Evolutionary conservation across 345 rosid species (phyloP), one percentile per base, ranked within the genome.

Genomic region (Citrus maxima): DNA sequence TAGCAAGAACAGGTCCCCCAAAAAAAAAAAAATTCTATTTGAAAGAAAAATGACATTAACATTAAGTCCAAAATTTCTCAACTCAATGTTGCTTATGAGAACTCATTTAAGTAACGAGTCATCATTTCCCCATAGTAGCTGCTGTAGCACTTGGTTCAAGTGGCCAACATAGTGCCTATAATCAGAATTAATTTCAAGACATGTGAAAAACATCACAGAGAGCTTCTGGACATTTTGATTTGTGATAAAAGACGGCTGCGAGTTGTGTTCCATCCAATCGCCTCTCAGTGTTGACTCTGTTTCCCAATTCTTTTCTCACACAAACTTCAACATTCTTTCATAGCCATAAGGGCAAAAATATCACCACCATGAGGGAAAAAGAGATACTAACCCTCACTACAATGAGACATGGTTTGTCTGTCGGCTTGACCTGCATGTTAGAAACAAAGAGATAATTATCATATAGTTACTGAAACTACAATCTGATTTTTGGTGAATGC

Each of bases 401-500:
- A 76, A 92, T 84, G 81, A 86, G 95, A 80, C 93, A 87, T 73
- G 90, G 90, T 65, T 88, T 89, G 79, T 85, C 88, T 0, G 82
- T 71, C 40, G 82, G 86, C 78, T 90, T 90, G 82, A 87, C 85
- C 99, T 95, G 91, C 86, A 84, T 4, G 22, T 27, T 61, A 70
- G 79, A 87, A 77, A 64, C 51, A 86, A 67, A 14, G 51, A 68
- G 70, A 83, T 78, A 22, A 55, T 67, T 63, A 70, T 72, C 34
- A 72, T 21, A 58, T 24, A 19, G 5, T 62, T 6, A 25, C 67
- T 34, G 40, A 19, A 37, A 38, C 59, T 37, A 55, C 51, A 22
- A 40, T 59, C 16, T 55, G 3, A 46, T 38, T 56, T 27, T 49
- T 16, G 59, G 66, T 1, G 22, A 4, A 37, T 42, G 56, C 51